Evolutionary conservation across 2,329 filamentous ascomycete species (phyloP).

Genomic region (Aspergillus clavatus): DNA sequence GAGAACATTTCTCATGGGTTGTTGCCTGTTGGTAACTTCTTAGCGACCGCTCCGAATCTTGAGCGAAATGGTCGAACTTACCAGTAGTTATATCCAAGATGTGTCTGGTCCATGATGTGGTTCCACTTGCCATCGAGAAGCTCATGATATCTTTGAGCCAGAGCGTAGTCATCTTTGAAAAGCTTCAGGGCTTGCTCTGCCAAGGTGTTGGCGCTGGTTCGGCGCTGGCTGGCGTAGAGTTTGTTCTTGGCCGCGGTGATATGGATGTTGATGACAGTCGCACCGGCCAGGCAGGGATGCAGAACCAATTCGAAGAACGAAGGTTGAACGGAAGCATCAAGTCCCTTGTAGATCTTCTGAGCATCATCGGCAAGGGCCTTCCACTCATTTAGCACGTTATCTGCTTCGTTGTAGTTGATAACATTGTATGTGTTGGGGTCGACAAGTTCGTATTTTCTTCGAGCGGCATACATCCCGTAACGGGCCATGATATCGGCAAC

Average conservation of each 20-base stretch:
- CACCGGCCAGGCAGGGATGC: slow-evolving; percentile 56
- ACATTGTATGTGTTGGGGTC: slow-evolving; percentile 56
- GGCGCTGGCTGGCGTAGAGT: slow-evolving; percentile 52
- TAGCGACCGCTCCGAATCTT: slow-evolving; percentile 32
- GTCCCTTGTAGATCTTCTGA: slow-evolving; percentile 51
- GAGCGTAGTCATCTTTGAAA: slow-evolving; percentile 54
- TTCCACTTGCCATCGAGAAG: slow-evolving; percentile 60
- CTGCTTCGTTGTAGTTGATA: slow-evolving; percentile 61
- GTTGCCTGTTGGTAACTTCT: slow-evolving; percentile 52
- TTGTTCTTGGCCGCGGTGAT: slow-evolving; percentile 51
- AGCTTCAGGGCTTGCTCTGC: slow-evolving; percentile 49
- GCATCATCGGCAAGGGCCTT: slow-evolving; percentile 49
- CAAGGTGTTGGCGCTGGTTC: slow-evolving; percentile 54
- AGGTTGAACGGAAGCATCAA: slow-evolving; percentile 49
- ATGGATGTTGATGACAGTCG: slow-evolving; percentile 53
- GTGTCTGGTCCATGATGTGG: slow-evolving; percentile 56
- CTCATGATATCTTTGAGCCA: slow-evolving; percentile 55
- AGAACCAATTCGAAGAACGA: slow-evolving; percentile 61
- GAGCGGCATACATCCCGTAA: slow-evolving; percentile 54
- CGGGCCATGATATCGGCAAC: slow-evolving; percentile 51
- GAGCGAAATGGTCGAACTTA: slow-evolving; percentile 10
- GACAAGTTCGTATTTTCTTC: slow-evolving; percentile 60
- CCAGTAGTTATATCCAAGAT: slow-evolving; percentile 47
- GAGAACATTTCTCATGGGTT: slow-evolving; percentile 66
- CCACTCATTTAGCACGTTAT: slow-evolving; percentile 55